phyloP scores from a whole-genome alignment of 176 grass and related monocot genomes.

The Miscanthus lutarioriparius region DNA sequence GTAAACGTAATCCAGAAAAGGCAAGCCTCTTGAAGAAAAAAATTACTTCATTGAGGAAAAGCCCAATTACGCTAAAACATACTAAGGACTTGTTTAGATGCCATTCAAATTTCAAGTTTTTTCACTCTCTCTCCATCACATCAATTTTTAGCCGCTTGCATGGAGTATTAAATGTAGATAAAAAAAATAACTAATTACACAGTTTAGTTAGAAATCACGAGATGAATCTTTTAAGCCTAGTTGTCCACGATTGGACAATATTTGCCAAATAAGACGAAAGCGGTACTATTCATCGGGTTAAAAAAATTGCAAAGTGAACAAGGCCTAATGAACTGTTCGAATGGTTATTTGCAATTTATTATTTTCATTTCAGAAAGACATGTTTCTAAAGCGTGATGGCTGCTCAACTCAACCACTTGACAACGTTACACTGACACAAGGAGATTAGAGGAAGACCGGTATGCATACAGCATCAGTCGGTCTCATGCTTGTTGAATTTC shows the following conservation, averaged over 20 bases:
- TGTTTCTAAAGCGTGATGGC: background rate
- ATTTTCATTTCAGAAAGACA: background rate
- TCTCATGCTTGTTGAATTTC: background rate
- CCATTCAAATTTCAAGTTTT: too few relatives aligned
- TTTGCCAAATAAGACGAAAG: too few relatives aligned
- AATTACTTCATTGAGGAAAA: background rate
- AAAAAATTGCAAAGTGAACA: too few relatives aligned
- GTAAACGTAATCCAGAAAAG: background rate
- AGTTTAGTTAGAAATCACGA: too few relatives aligned
- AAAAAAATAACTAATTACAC: too few relatives aligned
- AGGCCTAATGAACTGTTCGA: background rate
- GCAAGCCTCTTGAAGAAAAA: background rate
- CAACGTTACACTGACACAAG: background rate
- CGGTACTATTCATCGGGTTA: too few relatives aligned
- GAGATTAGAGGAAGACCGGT: background rate
- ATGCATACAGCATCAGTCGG: background rate
- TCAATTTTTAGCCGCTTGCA: too few relatives aligned
- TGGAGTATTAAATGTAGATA: too few relatives aligned
- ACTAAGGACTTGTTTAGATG: too few relatives aligned
- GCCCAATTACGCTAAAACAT: background rate
- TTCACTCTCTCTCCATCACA: too few relatives aligned
- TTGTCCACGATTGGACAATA: too few relatives aligned
- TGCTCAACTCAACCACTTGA: background rate
- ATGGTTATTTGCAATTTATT: background rate
- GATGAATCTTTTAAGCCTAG: too few relatives aligned